A percentile compares a stretch with the other conserved stretches of the same genome.
These are phyloP conservation scores for Globisporangium nodosum DNA, from an alignment of 352 stramenopile species.

Conservation along the genomic window DNA sequence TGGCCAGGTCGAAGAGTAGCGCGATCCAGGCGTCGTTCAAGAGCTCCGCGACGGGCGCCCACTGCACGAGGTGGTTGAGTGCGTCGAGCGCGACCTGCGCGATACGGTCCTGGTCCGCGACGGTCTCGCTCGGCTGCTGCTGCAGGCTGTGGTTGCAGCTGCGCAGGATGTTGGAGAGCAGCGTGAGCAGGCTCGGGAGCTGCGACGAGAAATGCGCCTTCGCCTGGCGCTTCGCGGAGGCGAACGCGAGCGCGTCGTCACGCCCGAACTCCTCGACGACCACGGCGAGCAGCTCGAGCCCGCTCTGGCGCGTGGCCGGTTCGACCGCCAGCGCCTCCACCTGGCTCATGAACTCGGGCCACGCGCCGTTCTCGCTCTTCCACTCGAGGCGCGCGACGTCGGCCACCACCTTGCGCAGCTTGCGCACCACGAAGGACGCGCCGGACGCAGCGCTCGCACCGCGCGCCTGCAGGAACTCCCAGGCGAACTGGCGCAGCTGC, in stretches of 20 bases:
- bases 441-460: background rate
- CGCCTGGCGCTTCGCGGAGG: slow-evolving; percentile 37
- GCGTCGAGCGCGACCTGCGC: slow-evolving; percentile 47
- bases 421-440: slow-evolving; percentile 52
- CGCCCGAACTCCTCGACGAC: slow-evolving; percentile 71
- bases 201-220: slow-evolving; percentile 34
- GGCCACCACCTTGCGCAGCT: slow-evolving; percentile 65
- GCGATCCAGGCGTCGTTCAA: slow-evolving; percentile 53
- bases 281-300: slow-evolving; percentile 53
- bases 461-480: slow-evolving; percentile 41
- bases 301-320: slow-evolving; percentile 29
- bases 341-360: slow-evolving; percentile 63
- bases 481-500: slow-evolving; percentile 58
- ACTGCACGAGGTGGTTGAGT: slow-evolving; percentile 44
- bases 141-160: slow-evolving; percentile 40
- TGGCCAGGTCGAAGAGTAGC: slow-evolving; percentile 52
- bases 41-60: slow-evolving; percentile 48
- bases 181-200: slow-evolving; percentile 38
- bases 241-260: slow-evolving; percentile 51
- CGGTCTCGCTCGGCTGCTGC: slow-evolving; percentile 8
- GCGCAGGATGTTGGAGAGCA: slow-evolving; percentile 45
- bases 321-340: slow-evolving; percentile 52
- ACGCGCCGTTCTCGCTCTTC: slow-evolving; percentile 15
- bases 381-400: slow-evolving; percentile 67
- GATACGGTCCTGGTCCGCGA: slow-evolving; percentile 33